These are phyloP conservation scores for Porogramme epimiltina DNA, from an alignment of 1,284 basidiomycete genomes.

Conservation along the genomic window DNA sequence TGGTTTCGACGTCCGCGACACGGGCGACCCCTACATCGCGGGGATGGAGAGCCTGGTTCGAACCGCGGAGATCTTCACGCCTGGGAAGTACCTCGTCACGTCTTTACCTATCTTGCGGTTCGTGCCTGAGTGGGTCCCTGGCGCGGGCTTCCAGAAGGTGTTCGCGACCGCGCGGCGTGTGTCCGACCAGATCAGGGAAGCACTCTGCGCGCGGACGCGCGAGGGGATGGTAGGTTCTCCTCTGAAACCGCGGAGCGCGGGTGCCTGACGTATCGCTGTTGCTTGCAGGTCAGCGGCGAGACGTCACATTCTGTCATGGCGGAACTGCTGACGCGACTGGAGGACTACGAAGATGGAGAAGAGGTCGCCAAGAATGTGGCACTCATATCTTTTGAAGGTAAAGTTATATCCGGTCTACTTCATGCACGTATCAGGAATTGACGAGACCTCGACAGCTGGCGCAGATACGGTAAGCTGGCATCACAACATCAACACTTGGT, in stretches of 20 bases:
- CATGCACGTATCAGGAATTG: background rate
- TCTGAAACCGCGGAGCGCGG: background rate
- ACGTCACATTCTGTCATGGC: background rate
- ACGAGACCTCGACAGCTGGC: background rate
- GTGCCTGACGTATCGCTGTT: background rate
- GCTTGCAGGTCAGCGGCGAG: background rate
- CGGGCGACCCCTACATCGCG: constrained; percentile 12
- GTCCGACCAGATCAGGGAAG: background rate
- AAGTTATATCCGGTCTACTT: background rate
- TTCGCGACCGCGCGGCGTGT: background rate
- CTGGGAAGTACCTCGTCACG: constrained; percentile 12
- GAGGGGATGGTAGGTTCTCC: background rate
- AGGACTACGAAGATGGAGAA: background rate
- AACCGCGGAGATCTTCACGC: constrained; percentile 5
- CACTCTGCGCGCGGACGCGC: background rate
- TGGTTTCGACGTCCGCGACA: constrained; percentile 11
- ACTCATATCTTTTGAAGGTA: constrained; percentile 4
- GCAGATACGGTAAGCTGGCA: constrained; percentile 10
- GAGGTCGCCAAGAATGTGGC: background rate
- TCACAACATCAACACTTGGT: background rate
- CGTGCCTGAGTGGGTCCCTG: constrained; percentile 29
- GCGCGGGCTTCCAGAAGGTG: constrained; percentile 20
- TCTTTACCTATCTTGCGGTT: constrained; percentile 13
- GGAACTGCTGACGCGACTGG: background rate
- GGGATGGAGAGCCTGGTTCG: constrained; percentile 10